A percentile compares a stretch with the other conserved stretches of the same genome.
Conservation (phyloP, 352 stramenopile species). For the Phytopythium aichiense region DNA sequence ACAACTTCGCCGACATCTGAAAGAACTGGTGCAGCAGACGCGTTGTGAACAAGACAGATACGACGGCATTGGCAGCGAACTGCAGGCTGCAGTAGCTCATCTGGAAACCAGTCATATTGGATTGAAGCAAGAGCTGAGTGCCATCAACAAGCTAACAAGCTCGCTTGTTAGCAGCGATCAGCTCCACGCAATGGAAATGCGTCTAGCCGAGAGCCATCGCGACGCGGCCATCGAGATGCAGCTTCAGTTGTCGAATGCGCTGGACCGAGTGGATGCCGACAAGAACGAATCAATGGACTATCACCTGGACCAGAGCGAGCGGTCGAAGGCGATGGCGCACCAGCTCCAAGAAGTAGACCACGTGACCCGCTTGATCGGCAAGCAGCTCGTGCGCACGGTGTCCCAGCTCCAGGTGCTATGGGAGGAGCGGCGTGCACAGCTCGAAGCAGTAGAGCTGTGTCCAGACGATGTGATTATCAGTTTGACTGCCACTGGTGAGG, state of each 20-base stretch:
- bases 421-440: conserved; percentile 27
- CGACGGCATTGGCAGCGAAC: neutral
- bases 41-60: neutral
- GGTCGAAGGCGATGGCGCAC: conserved; percentile 21
- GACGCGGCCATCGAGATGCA: neutral
- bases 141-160: neutral
- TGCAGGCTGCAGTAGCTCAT: neutral
- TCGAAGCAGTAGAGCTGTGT: conserved; percentile 9
- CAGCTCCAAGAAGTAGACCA: conserved; percentile 58
- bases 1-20: neutral
- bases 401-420: conserved; percentile 54
- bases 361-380: conserved; percentile 53
- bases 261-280: neutral
- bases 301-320: conserved; percentile 17
- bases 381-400: conserved; percentile 67
- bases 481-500: neutral
- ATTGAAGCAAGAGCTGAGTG: neutral
- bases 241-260: neutral
- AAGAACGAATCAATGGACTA: neutral
- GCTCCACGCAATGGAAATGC: conserved; percentile 1
- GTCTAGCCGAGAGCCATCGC: neutral
- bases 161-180: neutral
- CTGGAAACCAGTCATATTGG: neutral
- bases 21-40: neutral
- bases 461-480: conserved; percentile 2